Percentiles rank a stretch among this genome's conserved stretches.
Conservation (phyloP, 176 grass and related monocot genomes). For the Rhynchospora pubera region DNA sequence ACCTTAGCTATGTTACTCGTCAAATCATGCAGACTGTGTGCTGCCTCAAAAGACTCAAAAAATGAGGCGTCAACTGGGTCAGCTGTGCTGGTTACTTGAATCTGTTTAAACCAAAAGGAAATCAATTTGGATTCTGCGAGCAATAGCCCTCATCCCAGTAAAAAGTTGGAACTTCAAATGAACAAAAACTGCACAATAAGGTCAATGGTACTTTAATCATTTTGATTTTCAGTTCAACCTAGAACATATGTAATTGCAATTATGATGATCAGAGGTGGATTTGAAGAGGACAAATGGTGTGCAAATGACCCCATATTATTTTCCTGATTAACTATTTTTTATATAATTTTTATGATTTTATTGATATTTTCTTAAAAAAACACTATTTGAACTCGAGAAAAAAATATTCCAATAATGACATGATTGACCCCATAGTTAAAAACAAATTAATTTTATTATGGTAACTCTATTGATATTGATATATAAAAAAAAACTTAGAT, state of each 20-base stretch:
- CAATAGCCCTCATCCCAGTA: not conserved
- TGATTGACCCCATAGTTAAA: too few species aligned
- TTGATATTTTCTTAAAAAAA: too few species aligned
- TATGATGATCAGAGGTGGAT: not conserved
- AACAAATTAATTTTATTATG: too few species aligned
- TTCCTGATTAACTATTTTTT: too few species aligned
- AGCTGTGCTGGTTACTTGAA: constrained; percentile 51
- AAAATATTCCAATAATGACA: too few species aligned
- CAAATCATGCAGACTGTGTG: constrained; percentile 83
- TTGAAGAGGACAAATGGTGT: too few species aligned
- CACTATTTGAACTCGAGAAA: too few species aligned
- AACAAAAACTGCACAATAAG: not conserved
- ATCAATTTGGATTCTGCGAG: not conserved
- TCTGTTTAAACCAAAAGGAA: constrained; percentile 30
- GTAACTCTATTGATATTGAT: too few species aligned
- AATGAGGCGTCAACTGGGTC: constrained; percentile 70
- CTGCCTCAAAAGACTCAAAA: constrained; percentile 93
- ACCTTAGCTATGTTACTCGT: constrained; percentile 77
- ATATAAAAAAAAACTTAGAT: too few species aligned
- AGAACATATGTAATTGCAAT: not conserved
- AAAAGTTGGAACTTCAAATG: not conserved
- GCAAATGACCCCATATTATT: too few species aligned
- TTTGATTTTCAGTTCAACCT: not conserved
- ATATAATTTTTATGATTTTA: too few species aligned
- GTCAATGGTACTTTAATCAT: not conserved